Base-by-base conservation (phyloP, 495 filamentous ascomycete genomes). In the Penicillium egyptiacum region DNA sequence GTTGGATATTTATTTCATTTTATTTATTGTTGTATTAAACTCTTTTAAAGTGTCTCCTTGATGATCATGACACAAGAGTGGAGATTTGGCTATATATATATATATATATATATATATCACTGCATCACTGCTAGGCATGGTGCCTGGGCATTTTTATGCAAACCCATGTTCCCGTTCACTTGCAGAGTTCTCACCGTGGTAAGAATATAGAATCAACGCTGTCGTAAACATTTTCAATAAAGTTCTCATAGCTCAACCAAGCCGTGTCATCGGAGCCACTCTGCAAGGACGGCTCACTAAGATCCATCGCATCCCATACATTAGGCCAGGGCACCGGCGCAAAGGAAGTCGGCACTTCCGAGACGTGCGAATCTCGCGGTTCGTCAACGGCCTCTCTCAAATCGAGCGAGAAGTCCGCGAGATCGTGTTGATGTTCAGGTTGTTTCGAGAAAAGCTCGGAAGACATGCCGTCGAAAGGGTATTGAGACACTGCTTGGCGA, bases 231-330 rank as follows among this genome's bases (percentile, higher is more conserved):
- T 70, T 70, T 2, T 61, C 68, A 31, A 74, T 66, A 49, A 74
- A 74, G 22, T 50, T 73, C 49, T 70, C 68, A 49, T 72, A 74
- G 20, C 65, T 72, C 26, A 59, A 30, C 71, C 71, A 74, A 2
- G 70, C 65, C 26, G 55, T 55, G 40, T 74, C 58, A 53, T 64
- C 56, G 3, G 33, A 53, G 10, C 9, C 8, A 10, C 25, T 41
- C 20, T 53, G 50, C 12, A 48, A 41, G 11, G 49, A 19, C 1
- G 57, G 30, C 2, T 40, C 17, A 5, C 20, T 61, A 20, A 67
- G 59, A 54, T 74, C 68, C 48, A 74, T 64, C 8, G 65, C 60
- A 39, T 71, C 70, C 71, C 71, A 74, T 8, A 72, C 65, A 53
- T 56, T 65, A 0, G 68, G 60, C 63, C 68, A 74, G 1, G 62